These are phyloP conservation scores for Naumovozyma castellii DNA, from an alignment of 805 yeast species.

Conservation along the genomic window DNA sequence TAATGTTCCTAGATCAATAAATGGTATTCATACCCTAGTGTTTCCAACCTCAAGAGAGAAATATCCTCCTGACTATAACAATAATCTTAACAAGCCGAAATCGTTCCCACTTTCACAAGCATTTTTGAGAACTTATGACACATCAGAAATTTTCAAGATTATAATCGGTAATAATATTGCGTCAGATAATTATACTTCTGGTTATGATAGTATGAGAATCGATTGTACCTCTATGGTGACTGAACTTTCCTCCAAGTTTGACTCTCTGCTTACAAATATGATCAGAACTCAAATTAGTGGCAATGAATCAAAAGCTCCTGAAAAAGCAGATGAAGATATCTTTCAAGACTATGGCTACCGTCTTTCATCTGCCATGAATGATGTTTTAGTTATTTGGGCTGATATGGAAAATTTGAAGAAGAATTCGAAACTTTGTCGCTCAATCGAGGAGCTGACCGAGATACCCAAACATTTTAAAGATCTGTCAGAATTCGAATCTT, in stretches of 20 bases:
- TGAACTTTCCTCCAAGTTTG: not conserved
- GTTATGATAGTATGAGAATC: no score
- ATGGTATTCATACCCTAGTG: constrained; percentile 8
- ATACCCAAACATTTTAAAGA: constrained; percentile 10
- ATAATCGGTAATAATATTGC: not conserved
- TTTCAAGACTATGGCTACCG: constrained; percentile 23
- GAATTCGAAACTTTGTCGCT: not conserved
- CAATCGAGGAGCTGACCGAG: constrained; percentile 10
- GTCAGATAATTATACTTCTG: no score
- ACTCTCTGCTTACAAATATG: not conserved
- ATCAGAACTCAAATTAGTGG: not conserved
- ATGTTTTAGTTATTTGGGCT: constrained; percentile 7
- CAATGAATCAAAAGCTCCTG: not conserved
- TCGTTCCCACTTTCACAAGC: not conserved
- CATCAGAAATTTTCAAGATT: not conserved
- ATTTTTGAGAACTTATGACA: not conserved
- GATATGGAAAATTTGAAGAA: constrained; percentile 1
- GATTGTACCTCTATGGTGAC: no score
- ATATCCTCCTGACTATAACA: not conserved
- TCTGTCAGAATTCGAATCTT: constrained; percentile 19
- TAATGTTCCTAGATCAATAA: constrained; percentile 6
- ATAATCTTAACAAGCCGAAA: not conserved
- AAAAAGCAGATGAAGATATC: constrained; percentile 7
- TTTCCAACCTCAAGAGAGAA: not conserved
- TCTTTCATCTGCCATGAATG: constrained; percentile 20